A percentile compares a stretch with the other conserved stretches of the same genome.
These are phyloP conservation scores for Cladosporium halotolerans DNA, from an alignment of 2,329 filamentous ascomycete species.

Conservation along the genomic window DNA sequence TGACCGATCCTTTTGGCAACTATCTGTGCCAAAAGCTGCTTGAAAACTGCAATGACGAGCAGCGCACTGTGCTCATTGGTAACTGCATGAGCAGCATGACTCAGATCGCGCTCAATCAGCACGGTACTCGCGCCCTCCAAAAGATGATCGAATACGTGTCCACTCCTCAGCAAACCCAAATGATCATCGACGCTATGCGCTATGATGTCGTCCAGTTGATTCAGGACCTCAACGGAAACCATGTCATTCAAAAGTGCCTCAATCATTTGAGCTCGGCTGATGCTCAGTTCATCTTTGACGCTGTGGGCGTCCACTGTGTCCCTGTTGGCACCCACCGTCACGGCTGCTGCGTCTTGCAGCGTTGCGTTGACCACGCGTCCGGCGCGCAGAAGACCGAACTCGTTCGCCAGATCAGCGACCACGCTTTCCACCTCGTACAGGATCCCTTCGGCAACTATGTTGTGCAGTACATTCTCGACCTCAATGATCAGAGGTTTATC, in stretches of 20 bases:
- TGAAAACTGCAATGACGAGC: slow-evolving; percentile 90
- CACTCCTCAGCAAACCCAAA: slow-evolving; percentile 74
- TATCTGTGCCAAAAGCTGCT: slow-evolving; percentile 98
- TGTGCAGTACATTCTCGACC: slow-evolving; percentile 93
- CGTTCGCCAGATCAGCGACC: slow-evolving; percentile 77
- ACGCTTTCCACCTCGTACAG: slow-evolving; percentile 84
- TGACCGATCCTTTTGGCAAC: slow-evolving; percentile 98
- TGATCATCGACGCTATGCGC: slow-evolving; percentile 79
- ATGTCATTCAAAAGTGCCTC: slow-evolving; percentile 97
- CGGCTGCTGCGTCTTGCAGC: slow-evolving; percentile 94
- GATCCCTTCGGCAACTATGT: slow-evolving; percentile 99
- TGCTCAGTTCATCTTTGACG: slow-evolving; percentile 94
- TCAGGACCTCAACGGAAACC: slow-evolving; percentile 95
- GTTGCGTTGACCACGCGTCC: slow-evolving; percentile 94
- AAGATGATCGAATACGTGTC: slow-evolving; percentile 99
- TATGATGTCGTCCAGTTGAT: slow-evolving; percentile 87
- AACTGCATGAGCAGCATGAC: slow-evolving; percentile 85
- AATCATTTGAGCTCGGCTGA: slow-evolving; percentile 83
- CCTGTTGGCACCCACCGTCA: slow-evolving; percentile 94
- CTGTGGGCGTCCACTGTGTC: slow-evolving; percentile 79
- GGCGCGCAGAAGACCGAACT: slow-evolving; percentile 82
- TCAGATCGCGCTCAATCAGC: slow-evolving; percentile 90
- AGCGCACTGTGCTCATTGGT: slow-evolving; percentile 86
- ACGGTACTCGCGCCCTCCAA: slow-evolving; percentile 90
- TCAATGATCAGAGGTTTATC: slow-evolving; percentile 81